Evolutionary conservation across 1,284 basidiomycete species (phyloP).

Genomic region (Blastosporella zonata): DNA sequence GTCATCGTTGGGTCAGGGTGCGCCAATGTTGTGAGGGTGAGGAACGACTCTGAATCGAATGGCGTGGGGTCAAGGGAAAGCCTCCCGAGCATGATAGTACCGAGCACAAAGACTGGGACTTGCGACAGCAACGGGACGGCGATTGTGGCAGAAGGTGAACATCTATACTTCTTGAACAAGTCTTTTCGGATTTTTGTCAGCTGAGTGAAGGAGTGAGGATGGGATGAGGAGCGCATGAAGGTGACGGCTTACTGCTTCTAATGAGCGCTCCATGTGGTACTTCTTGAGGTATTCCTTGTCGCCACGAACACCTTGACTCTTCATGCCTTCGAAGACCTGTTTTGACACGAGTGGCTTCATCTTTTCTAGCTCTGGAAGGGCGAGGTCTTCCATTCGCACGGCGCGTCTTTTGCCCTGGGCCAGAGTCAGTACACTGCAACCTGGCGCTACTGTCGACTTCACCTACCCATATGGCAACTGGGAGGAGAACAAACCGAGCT

Average conservation of each 20-base stretch:
- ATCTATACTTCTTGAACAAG: constrained; percentile 56
- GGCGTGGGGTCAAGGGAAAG: constrained; percentile 57
- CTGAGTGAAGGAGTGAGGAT: constrained; percentile 32
- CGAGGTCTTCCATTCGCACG: constrained; percentile 62
- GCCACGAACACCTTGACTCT: constrained; percentile 47
- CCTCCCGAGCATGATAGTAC: constrained; percentile 57
- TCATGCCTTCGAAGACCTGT: constrained; percentile 58
- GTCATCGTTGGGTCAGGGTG: constrained; percentile 69
- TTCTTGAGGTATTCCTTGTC: constrained; percentile 51
- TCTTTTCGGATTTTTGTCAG: constrained; percentile 53
- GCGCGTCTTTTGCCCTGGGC: constrained; percentile 61
- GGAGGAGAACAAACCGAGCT: constrained; percentile 68
- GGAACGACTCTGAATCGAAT: constrained; percentile 71
- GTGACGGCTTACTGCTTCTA: constrained; percentile 37
- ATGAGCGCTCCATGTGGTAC: constrained; percentile 46
- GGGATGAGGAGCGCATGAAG: background rate
- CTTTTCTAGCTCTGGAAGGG: constrained; percentile 62
- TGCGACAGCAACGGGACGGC: constrained; percentile 63
- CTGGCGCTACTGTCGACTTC: background rate
- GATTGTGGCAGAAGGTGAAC: constrained; percentile 59
- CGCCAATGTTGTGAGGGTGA: constrained; percentile 67
- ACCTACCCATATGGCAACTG: constrained; percentile 80
- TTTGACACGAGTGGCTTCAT: constrained; percentile 52
- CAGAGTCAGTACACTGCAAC: background rate
- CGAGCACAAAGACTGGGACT: constrained; percentile 69